Conservation (phyloP, 2,329 filamentous ascomycete species). For the Pseudogymnoascus sp. region DNA sequence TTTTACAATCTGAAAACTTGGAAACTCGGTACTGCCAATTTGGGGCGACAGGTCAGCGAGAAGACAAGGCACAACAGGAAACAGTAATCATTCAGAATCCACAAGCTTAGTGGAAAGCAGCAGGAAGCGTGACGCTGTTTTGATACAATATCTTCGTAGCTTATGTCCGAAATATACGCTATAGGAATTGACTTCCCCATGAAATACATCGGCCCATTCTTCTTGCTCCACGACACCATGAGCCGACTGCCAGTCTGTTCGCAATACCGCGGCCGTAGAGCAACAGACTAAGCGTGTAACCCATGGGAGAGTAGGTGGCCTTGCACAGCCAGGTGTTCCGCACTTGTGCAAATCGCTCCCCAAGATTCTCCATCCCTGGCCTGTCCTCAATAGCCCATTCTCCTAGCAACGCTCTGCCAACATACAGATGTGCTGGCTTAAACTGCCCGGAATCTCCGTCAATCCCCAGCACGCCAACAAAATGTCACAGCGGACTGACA, state of each 20-base stretch:
- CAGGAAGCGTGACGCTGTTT: too few relatives aligned
- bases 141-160: too few relatives aligned
- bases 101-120: too few relatives aligned
- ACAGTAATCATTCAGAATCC: too few relatives aligned
- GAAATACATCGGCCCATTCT: background rate
- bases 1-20: too few relatives aligned
- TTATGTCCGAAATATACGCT: too few relatives aligned
- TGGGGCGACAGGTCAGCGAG: too few relatives aligned
- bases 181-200: background rate
- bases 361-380: background rate
- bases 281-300: constrained; percentile 6
- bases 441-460: background rate
- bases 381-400: background rate
- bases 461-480: background rate
- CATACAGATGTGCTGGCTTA: background rate
- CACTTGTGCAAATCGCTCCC: background rate
- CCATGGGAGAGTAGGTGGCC: constrained; percentile 3
- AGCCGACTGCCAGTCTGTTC: background rate
- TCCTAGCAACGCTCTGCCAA: background rate
- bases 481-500: background rate
- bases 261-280: background rate
- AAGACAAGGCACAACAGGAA: too few relatives aligned
- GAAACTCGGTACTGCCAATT: too few relatives aligned
- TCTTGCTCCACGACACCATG: constrained; percentile 1
- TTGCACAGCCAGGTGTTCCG: constrained; percentile 8